Percentiles rank a stretch among this genome's conserved stretches.
These are phyloP conservation scores for Pythium monospermum DNA, from an alignment of 352 stramenopile species.

Conservation along the genomic window DNA sequence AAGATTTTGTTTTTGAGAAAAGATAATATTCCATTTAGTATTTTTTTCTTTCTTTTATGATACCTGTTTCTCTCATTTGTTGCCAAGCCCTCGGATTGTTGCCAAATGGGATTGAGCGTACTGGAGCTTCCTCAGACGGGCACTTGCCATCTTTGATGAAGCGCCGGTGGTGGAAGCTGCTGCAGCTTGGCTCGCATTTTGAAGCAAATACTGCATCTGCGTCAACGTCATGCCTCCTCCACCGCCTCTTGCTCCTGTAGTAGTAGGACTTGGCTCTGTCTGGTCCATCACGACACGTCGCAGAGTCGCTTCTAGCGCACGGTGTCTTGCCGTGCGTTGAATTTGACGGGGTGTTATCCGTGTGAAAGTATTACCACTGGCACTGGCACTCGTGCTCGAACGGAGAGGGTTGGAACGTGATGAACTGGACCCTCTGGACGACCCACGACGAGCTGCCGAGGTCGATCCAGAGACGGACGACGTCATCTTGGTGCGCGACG, in stretches of 20 bases:
- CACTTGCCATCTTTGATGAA: neutral
- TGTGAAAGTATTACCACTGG: conserved; percentile 4
- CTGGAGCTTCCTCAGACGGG: conserved; percentile 17
- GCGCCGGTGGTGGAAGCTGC: neutral
- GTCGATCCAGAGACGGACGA: too few relatives aligned
- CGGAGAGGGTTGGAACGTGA: too few relatives aligned
- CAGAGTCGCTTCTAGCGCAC: conserved; percentile 34
- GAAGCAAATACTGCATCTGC: conserved; percentile 19
- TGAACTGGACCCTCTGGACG: too few relatives aligned
- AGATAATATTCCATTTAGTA: neutral
- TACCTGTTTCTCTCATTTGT: conserved; percentile 1
- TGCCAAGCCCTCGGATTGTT: conserved; percentile 16
- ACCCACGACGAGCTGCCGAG: too few relatives aligned
- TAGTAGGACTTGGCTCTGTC: neutral
- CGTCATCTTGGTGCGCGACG: neutral
- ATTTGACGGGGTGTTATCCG: neutral
- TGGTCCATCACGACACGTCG: conserved; percentile 7
- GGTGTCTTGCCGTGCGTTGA: conserved; percentile 35
- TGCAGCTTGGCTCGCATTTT: conserved; percentile 2
- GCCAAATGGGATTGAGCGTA: conserved; percentile 23
- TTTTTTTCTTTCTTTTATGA: neutral
- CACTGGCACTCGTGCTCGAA: too few relatives aligned
- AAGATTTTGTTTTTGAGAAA: too few relatives aligned
- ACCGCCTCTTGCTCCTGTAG: too few relatives aligned
- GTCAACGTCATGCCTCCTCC: conserved; percentile 9